Base-by-base conservation (phyloP, 805 yeast species). In the Nakazawaea populi region DNA sequence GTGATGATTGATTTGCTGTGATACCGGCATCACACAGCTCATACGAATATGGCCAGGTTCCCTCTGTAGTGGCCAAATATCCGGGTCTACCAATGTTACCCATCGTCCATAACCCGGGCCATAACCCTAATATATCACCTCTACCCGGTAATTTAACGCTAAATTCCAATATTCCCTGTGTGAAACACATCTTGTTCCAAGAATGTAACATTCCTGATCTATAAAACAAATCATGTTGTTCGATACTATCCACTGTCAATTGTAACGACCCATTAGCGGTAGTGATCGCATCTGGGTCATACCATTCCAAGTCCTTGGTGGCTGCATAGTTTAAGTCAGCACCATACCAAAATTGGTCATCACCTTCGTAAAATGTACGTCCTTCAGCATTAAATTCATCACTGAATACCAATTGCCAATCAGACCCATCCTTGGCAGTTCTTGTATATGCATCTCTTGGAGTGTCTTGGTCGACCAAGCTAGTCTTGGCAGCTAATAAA, bases 401-500 rank as follows among this genome's bases (percentile, higher is more conserved):
- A n/a, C 75, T 69, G 54, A 75, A 75, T 0, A 73, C 76, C 56
- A 75, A 61, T 4, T 55, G 55, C 78, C 78, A 74, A 1, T 49
- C 52, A 6, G 65, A 65, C 3, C 77, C 77, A 44, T 60, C 65
- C 46, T 50, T 57, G 4, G 65, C 59, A 7, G 46, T 57, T 51
- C 72, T 76, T 4, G 78, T 71, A 46, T 54, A 51, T 0, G 82
- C 85, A 3, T 60, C 60, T 1, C 53, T 41, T 4, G 86, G 86
- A 1, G 87, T 82, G 57, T 82, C 86, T n/a, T 83, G 80, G 60
- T 82, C 87, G 2, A 82, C 69, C 37, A 82, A 65, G 14, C 61
- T 53, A 1, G 80, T 74, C 56, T 86, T 69, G 37, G 80, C 73
- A 0, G 83, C 80, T 4, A 77, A 59, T 28, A 82, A 60, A 14